Percentiles rank a stretch among this genome's conserved stretches.
phyloP scores from a whole-genome alignment of 768 basidiomycete genomes.

The Macrolepiota dolichaula region DNA sequence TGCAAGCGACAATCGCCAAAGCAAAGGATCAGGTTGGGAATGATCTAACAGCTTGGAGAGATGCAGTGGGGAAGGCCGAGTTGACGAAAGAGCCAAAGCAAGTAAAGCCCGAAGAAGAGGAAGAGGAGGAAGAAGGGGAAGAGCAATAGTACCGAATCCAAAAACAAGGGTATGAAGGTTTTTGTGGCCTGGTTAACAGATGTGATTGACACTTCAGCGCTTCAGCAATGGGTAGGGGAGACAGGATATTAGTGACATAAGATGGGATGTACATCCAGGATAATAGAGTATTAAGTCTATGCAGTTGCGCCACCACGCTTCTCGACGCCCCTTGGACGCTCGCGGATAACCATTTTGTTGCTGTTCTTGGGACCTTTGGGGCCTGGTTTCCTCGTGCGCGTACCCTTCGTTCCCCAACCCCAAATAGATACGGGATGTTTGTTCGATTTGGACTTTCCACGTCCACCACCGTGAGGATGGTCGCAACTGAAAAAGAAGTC shows the following conservation, averaged over 20 bases:
- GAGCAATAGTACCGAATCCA: constrained; percentile 5
- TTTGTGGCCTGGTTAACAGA: not conserved
- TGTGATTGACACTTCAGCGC: constrained; percentile 3
- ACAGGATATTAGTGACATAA: constrained; percentile 2
- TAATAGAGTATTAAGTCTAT: constrained; percentile 18
- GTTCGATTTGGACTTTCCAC: constrained; percentile 96
- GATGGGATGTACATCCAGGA: constrained; percentile 12
- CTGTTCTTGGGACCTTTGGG: constrained; percentile 87
- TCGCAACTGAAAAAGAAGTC: constrained; percentile 50
- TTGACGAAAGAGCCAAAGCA: constrained; percentile 52
- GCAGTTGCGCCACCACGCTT: constrained; percentile 36
- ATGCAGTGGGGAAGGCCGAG: constrained; percentile 66
- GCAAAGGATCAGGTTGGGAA: constrained; percentile 58
- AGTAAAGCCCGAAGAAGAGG: constrained; percentile 42
- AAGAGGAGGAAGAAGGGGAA: constrained; percentile 29
- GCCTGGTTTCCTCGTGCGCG: constrained; percentile 88
- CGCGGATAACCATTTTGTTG: constrained; percentile 86
- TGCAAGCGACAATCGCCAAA: constrained; percentile 45
- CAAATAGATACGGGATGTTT: constrained; percentile 90
- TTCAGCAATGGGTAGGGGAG: not conserved
- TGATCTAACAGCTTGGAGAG: constrained; percentile 73
- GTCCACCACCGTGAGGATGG: constrained; percentile 96
- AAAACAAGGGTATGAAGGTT: constrained; percentile 6
- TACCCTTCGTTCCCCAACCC: constrained; percentile 92
- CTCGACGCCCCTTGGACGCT: constrained; percentile 74